Base-by-base conservation (phyloP, 495 filamentous ascomycete genomes). In the Alectoria sarmentosa region DNA sequence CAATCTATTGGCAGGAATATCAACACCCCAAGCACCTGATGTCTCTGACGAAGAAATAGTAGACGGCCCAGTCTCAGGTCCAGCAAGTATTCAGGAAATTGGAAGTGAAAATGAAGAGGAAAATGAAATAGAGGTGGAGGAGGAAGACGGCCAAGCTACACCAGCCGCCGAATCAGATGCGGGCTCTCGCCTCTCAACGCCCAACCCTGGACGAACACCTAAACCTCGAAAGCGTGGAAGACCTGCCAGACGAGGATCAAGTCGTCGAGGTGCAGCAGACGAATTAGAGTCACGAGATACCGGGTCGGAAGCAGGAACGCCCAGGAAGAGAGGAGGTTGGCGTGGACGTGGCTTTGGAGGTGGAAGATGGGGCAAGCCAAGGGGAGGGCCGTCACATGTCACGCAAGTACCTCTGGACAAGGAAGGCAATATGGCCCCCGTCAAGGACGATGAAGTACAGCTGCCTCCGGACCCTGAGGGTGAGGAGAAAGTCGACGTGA, bases 351-450 rank as follows among this genome's bases (percentile, higher is more conserved):
- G 83, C 69, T 74, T 80, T 61, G 81, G 89, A 63, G 90, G 90
- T 7, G 85, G 85, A 48, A 77, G 87, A 62, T 88, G 87, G 77
- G 78, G 80, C 41, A 84, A 87, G 58, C 73, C 77, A 41, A 83
- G 89, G 59, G 90, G 89, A 44, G 89, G 88, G 4, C 86, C 90
- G 26, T 86, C 83, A 17, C 90, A 94, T 69, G 76, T 84, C 26
- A 90, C 87, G 0, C 84, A 92, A 65, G 90, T 96, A 38, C 87
- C 90, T 1, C 84, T 96, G 63, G 94, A 98, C 75, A 96, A 96
- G 71, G 92, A 97, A 69, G 94, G 94, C 32, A 96, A 92, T 60
- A 88, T 90, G 77, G 85, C 95, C 78, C 88, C 91, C 72, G 93
- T 98, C 59, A 82, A 92, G 28, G 81, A 96, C 70, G 94, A 98